Conservation (phyloP, 495 filamentous ascomycete genomes). For the Penicillium fimorum region DNA sequence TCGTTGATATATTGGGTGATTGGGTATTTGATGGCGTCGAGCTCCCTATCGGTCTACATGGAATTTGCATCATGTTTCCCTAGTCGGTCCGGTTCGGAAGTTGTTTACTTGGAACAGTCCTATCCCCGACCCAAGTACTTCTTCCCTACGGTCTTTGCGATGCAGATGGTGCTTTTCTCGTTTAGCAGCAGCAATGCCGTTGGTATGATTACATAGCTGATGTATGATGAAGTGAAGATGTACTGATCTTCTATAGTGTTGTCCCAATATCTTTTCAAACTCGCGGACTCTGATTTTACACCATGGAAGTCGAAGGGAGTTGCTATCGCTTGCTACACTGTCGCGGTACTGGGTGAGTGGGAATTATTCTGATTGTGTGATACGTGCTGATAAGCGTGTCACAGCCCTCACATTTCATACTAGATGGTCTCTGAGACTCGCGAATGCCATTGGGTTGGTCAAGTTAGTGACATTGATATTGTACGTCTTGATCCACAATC, state of each 20-base stretch:
- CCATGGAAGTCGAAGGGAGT: conserved; percentile 63
- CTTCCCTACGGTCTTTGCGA: conserved; percentile 59
- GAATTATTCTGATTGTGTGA: not conserved
- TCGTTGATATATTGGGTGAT: conserved; percentile 61
- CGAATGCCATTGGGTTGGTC: conserved; percentile 53
- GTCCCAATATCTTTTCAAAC: conserved; percentile 55
- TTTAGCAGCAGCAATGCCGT: conserved; percentile 65
- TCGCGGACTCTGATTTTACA: conserved; percentile 45
- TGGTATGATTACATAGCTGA: not conserved
- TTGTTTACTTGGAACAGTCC: conserved; percentile 65
- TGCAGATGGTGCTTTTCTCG: conserved; percentile 57
- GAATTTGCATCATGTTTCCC: conserved; percentile 63
- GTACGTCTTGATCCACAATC: conserved; percentile 15
- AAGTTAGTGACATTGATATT: conserved; percentile 59
- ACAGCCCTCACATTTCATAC: conserved; percentile 54
- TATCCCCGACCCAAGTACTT: conserved; percentile 61
- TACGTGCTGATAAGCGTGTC: not conserved
- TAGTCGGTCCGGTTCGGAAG: conserved; percentile 62
- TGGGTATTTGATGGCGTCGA: conserved; percentile 52
- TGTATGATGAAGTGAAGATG: not conserved
- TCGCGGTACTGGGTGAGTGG: conserved; percentile 45
- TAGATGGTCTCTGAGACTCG: conserved; percentile 52
- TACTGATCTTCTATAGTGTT: conserved; percentile 34
- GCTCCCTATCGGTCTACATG: conserved; percentile 54
- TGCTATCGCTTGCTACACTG: conserved; percentile 57